Conservation (phyloP, 2,329 filamentous ascomycete species). For the Ilyonectria sp. region DNA sequence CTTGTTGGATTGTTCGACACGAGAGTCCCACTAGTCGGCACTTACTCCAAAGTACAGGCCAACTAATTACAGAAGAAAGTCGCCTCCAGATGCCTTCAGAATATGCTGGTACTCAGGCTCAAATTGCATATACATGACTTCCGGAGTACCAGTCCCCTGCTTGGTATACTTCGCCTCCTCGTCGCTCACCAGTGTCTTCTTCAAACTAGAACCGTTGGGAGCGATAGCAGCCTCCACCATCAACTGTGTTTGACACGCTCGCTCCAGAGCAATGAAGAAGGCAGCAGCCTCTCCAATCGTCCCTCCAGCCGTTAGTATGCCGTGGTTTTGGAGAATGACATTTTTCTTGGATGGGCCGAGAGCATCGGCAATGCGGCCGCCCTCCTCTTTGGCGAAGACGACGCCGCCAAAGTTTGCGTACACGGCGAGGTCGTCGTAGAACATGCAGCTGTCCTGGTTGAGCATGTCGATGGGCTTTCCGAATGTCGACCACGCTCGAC, state of each 20-base stretch:
- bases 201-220: conserved; percentile 44
- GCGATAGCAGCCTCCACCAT: conserved; percentile 72
- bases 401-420: conserved; percentile 69
- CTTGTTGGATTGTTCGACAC: background rate
- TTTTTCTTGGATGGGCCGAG: conserved; percentile 71
- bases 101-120: conserved; percentile 42
- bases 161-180: conserved; percentile 58
- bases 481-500: conserved; percentile 77
- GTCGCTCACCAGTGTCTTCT: conserved; percentile 57
- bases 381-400: conserved; percentile 73
- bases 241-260: conserved; percentile 77
- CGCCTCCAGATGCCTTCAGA: conserved; percentile 35
- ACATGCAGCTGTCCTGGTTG: conserved; percentile 75
- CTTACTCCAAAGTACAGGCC: background rate
- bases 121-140: conserved; percentile 47
- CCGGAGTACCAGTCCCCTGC: conserved; percentile 40
- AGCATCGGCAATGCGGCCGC: conserved; percentile 71
- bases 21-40: background rate
- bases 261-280: conserved; percentile 77
- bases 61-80: conserved; percentile 36
- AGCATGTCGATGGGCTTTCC: conserved; percentile 76
- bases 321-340: conserved; percentile 79
- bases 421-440: conserved; percentile 74
- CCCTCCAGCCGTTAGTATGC: conserved; percentile 75
- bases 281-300: conserved; percentile 82